phyloP scores from a whole-genome alignment of 352 stramenopile species.

The Pythium coloratum region DNA sequence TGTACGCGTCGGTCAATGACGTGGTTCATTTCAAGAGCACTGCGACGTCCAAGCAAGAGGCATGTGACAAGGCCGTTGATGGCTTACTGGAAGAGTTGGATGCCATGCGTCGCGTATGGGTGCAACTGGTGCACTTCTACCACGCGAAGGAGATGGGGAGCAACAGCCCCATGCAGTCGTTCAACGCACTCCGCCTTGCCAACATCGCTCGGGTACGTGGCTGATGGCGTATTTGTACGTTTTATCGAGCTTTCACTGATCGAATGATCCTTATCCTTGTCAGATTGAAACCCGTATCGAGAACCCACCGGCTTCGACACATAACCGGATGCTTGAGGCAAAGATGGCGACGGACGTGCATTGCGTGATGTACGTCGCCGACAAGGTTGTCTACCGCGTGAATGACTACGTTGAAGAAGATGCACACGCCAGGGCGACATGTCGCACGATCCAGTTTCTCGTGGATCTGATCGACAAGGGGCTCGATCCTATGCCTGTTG shows the following conservation, averaged over 20 bases:
- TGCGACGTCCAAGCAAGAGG: constrained; percentile 50
- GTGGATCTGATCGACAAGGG: constrained; percentile 71
- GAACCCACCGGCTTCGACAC: not conserved
- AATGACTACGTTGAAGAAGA: constrained; percentile 51
- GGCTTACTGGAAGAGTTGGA: constrained; percentile 58
- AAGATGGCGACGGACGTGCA: constrained; percentile 17
- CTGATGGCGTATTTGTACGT: not conserved
- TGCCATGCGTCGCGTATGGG: constrained; percentile 52
- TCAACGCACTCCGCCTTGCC: constrained; percentile 58
- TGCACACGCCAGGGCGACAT: constrained; percentile 49
- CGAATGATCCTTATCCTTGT: not conserved
- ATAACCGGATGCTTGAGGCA: constrained; percentile 13
- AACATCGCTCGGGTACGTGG: constrained; percentile 64
- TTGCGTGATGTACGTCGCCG: constrained; percentile 41
- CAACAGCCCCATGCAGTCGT: constrained; percentile 52
- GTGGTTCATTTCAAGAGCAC: constrained; percentile 52
- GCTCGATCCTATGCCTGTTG: constrained; percentile 46
- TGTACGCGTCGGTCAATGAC: constrained; percentile 65
- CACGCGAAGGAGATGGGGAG: constrained; percentile 59
- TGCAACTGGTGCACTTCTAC: constrained; percentile 70
- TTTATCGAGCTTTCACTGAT: not conserved
- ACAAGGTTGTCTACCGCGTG: constrained; percentile 50
- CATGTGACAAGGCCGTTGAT: constrained; percentile 61
- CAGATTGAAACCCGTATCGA: constrained; percentile 18
- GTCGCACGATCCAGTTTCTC: constrained; percentile 56